Percentiles rank a stretch among this genome's conserved stretches.
Evolutionary conservation across 345 rosid species (phyloP).

Genomic region (Odontarrhena argentea): DNA sequence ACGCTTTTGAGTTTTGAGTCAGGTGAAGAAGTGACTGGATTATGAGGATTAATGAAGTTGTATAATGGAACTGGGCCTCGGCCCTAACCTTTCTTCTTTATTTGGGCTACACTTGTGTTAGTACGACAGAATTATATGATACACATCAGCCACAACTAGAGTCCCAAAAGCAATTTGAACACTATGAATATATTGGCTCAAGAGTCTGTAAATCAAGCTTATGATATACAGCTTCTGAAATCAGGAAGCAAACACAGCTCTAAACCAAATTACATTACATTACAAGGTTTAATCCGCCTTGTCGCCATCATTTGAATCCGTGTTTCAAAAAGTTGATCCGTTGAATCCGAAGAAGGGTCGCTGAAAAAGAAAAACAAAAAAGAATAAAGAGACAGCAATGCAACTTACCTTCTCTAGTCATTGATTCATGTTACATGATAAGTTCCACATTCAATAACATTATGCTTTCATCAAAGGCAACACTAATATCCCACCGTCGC

Average conservation of each 20-base stretch:
- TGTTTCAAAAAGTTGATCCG: slow-evolving; percentile 73
- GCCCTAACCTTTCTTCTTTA: too few species aligned
- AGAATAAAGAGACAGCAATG: neutral
- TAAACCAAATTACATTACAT: neutral
- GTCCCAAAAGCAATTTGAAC: neutral
- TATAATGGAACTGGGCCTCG: too few species aligned
- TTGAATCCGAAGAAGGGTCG: slow-evolving; percentile 72
- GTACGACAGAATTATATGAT: neutral
- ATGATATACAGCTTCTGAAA: slow-evolving; percentile 17
- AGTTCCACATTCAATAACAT: neutral
- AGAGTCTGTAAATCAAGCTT: neutral
- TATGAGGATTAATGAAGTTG: too few species aligned
- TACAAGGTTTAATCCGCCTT: slow-evolving; percentile 14
- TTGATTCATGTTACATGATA: neutral
- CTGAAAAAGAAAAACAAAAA: slow-evolving; percentile 40
- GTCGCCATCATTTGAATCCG: neutral
- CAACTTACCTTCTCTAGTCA: neutral
- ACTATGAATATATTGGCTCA: neutral
- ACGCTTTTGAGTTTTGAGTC: too few species aligned
- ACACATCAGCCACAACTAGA: neutral
- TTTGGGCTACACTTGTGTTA: neutral
- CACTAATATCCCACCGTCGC: neutral
- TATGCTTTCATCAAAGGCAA: neutral
- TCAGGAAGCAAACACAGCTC: slow-evolving; percentile 4
- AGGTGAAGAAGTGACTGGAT: too few species aligned